Percentiles rank a stretch among this genome's conserved stretches.
Conservation (phyloP, 176 grass and related monocot genomes). For the Rhipidocladum racemiflorum region DNA sequence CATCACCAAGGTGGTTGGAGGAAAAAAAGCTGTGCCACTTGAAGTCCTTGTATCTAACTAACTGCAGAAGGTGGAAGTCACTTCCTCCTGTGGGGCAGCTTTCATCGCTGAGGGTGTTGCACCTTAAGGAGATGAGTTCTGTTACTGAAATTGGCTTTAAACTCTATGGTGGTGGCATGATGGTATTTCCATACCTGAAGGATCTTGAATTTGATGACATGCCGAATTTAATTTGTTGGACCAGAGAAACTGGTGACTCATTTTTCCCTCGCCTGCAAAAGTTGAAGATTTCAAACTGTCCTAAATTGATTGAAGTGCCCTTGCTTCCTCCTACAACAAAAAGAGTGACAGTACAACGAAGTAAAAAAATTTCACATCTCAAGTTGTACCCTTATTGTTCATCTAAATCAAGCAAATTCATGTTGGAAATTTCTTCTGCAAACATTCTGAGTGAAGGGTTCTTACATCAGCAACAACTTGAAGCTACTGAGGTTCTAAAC, state of each 20-base stretch:
- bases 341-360: conserved; percentile 30
- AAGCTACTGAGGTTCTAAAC: conserved; percentile 35
- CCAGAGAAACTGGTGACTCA: neutral
- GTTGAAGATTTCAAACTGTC: conserved; percentile 43
- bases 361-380: conserved; percentile 8
- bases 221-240: conserved; percentile 25
- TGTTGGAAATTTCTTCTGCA: conserved; percentile 30
- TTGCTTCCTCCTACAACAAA: conserved; percentile 26
- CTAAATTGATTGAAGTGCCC: conserved; percentile 31
- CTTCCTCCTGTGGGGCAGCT: conserved; percentile 56
- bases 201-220: conserved; percentile 35
- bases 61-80: conserved; percentile 26
- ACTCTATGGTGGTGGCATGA: conserved; percentile 28
- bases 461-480: conserved; percentile 38
- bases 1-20: conserved; percentile 40
- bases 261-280: conserved; percentile 24
- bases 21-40: neutral
- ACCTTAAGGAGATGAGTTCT: conserved; percentile 24
- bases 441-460: conserved; percentile 26
- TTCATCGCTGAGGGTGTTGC: conserved; percentile 29
- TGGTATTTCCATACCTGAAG: conserved; percentile 42
- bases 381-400: conserved; percentile 16
- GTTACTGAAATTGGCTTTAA: conserved; percentile 21
- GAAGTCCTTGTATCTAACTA: conserved; percentile 26
- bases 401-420: conserved; percentile 27